Evolutionary conservation across 805 yeast species (phyloP).

Genomic region (Pichia deserticola): DNA sequence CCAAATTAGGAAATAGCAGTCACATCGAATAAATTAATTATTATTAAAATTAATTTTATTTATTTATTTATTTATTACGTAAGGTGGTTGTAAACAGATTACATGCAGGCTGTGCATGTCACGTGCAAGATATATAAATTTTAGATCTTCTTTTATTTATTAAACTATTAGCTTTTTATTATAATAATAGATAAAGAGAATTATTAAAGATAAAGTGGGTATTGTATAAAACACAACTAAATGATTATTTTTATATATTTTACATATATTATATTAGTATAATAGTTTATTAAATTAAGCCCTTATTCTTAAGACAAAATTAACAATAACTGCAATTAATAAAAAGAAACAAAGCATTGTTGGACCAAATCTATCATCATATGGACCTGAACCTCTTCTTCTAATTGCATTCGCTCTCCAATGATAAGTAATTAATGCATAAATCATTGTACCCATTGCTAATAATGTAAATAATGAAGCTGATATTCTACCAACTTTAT

Average conservation of each 20-base stretch:
- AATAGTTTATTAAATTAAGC: constrained; percentile 26
- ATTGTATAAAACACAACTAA: no score
- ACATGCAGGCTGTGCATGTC: no score
- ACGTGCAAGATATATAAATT: no score
- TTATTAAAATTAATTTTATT: no score
- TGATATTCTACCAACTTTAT: constrained; percentile 80
- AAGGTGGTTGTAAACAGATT: no score
- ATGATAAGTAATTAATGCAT: constrained; percentile 92
- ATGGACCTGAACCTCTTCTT: constrained; percentile 97
- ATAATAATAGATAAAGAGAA: no score
- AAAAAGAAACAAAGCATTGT: constrained; percentile 93
- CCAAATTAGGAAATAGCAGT: neutral
- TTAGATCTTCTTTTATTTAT: no score
- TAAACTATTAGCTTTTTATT: no score
- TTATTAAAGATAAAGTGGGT: no score
- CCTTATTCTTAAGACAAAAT: constrained; percentile 76
- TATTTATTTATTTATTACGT: no score
- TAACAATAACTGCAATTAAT: constrained; percentile 86
- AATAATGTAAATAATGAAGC: constrained; percentile 93
- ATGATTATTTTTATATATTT: no score
- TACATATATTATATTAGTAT: no score
- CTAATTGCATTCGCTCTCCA: constrained; percentile 99
- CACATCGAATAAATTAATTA: neutral
- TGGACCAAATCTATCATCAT: constrained; percentile 97
- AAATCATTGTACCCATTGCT: constrained; percentile 96